Base-by-base conservation (phyloP, 768 basidiomycete genomes). In the Suillus clintonianus region DNA sequence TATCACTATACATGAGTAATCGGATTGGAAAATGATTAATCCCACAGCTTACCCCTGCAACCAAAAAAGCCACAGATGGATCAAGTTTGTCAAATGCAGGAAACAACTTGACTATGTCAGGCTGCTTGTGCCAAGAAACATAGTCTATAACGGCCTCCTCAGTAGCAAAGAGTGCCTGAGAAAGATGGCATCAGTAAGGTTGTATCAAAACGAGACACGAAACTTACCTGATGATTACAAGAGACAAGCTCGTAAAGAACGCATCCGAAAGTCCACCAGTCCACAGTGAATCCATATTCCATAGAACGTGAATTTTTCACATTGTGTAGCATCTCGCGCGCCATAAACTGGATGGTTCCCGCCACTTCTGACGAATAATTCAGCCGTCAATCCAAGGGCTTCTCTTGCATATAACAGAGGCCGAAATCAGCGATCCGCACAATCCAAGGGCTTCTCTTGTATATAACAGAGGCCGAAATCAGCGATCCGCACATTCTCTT, bases 231-330 rank as follows among this genome's bases (percentile, higher is more conserved):
- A 37, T 72, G 67, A 27, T 62, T 62, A 19, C 55, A 62, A 19
- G 73, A 69, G 50, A 80, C 75, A 15, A 82, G 62, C 63, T 81
- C 79, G 62, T 72, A 82, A 19, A 75, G 64, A 17, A 82, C 68
- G 48, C 80, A 80, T 10, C 82, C 81, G 13, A 81, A 67, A 0
- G 72, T 72, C 80, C 81, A 82, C 70, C 79, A 82, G 60, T 82
- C 79, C 15, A 80, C 74, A 1, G 69, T 66, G 0, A 66, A 59
- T 11, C 78, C 76, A 54, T 81, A 81, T 43, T 56, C 64, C 9
- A 61, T 42, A 22, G 59, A 10, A 17, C 0, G 0, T 22, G 68
- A 11, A n/a, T 68, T 60, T 3, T 59, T 61, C 53, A 70, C 62
- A 41, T 76, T 78, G n/a, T 58, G 67, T 47, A 78, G 61, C 63